Base-by-base conservation (phyloP, 768 basidiomycete genomes). In the Hericium rajendrae region DNA sequence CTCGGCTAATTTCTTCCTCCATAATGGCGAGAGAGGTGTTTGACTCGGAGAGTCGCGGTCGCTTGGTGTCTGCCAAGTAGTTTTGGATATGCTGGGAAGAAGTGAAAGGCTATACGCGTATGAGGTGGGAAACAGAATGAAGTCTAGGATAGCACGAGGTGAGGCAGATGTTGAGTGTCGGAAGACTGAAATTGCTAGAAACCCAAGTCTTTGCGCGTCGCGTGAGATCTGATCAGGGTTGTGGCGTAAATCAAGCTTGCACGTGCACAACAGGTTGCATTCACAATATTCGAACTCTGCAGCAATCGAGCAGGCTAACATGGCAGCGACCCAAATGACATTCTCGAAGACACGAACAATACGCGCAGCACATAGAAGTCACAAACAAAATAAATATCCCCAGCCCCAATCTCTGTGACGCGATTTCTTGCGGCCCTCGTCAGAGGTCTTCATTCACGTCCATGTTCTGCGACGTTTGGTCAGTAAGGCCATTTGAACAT, bases 1-100 rank as follows among this genome's bases (percentile, higher is more conserved):
- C 76, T 68, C 82, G 86, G 63, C 86, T 81, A 64, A 86, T 76
- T 73, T 88, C 83, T 66, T 81, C 83, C 39, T 89, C 85, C 89
- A 90, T 90, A 38, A 66, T 56, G 53, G 51, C 53, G 51, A 46
- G 3, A 20, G 4, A 32, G 32, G 32, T 32, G 20, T 20, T 46
- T 46, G 43, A 46, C 43, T 46, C 43, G 43, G n/a, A n/a, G 15
- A 46, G 43, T 32, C 32, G 32, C 32, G 32, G 32, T 32, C 32
- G 32, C 32, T 32, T 10, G 9, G 32, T 32, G 32, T 32, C 32
- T 32, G 9, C 32, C 32, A 32, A 32, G 32, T 6, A 46, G 43
- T 46, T 20, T 46, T 46, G 9, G 43, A 46, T 20, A 18, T 6
- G 43, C 15, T 46, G 12, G 15, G 15, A 46, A 52, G 40, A 38